A percentile compares a stretch with the other conserved stretches of the same genome.
Evolutionary conservation across 2,329 filamentous ascomycete genomes (phyloP).

Genomic region (Aspergillus terreus): DNA sequence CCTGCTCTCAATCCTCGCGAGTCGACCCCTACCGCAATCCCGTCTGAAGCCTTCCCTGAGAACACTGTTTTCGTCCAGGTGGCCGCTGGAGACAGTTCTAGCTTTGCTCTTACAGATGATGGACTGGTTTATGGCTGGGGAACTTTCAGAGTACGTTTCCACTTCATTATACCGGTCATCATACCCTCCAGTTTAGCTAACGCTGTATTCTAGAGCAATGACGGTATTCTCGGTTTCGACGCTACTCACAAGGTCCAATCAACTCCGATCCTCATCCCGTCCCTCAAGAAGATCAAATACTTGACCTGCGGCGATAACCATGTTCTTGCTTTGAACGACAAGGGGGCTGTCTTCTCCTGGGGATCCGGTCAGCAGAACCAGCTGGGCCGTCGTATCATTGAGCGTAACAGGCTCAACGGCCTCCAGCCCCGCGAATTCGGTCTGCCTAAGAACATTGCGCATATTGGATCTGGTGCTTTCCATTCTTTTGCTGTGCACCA

Average conservation of each 20-base stretch:
- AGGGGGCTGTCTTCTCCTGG: slow-evolving; percentile 61
- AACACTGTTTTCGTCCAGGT: slow-evolving; percentile 55
- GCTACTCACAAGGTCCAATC: slow-evolving; percentile 42
- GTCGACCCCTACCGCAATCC: slow-evolving; percentile 51
- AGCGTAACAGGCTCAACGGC: slow-evolving; percentile 54
- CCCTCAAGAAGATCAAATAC: slow-evolving; percentile 52
- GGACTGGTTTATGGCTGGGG: slow-evolving; percentile 61
- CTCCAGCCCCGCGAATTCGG: slow-evolving; percentile 56
- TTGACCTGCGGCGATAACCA: slow-evolving; percentile 57
- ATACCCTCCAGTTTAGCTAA: slow-evolving; percentile 5
- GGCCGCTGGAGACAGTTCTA: slow-evolving; percentile 57
- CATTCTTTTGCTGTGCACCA: slow-evolving; percentile 74
- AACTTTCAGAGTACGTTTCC: slow-evolving; percentile 52
- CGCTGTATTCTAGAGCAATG: slow-evolving; percentile 49
- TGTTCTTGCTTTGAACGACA: slow-evolving; percentile 54
- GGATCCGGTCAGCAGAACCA: slow-evolving; percentile 66
- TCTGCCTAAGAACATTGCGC: slow-evolving; percentile 56
- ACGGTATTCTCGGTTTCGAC: slow-evolving; percentile 60
- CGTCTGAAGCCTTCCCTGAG: slow-evolving; percentile 47
- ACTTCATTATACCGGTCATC: slow-evolving; percentile 2
- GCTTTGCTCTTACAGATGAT: slow-evolving; percentile 59
- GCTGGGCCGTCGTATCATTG: slow-evolving; percentile 61
- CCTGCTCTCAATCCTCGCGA: slow-evolving; percentile 56
- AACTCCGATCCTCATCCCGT: slow-evolving; percentile 46
- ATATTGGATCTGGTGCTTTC: slow-evolving; percentile 68